These are phyloP conservation scores for Pseudozyma pruni DNA, from an alignment of 1,284 basidiomycete genomes.

Conservation along the genomic window DNA sequence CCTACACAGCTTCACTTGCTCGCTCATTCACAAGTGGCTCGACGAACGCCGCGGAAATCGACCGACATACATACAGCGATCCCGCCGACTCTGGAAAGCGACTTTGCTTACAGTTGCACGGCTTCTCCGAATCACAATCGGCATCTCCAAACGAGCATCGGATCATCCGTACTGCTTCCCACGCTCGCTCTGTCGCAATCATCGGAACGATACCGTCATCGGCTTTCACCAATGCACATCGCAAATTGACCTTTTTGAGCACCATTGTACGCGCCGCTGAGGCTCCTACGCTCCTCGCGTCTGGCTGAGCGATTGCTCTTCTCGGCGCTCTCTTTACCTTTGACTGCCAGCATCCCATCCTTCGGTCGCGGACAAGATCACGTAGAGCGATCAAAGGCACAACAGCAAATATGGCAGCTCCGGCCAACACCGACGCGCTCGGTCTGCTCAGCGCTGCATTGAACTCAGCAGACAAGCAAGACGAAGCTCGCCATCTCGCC, in stretches of 20 bases:
- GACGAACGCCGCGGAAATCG: too few species aligned
- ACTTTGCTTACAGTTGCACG: too few species aligned
- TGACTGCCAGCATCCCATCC: too few species aligned
- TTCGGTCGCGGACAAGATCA: too few species aligned
- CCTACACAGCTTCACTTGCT: neutral
- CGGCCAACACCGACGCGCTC: constrained; percentile 51
- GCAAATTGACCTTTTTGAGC: neutral
- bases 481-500: constrained; percentile 43
- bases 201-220: neutral
- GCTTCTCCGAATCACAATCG: too few species aligned
- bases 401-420: constrained; percentile 36
- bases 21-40: neutral
- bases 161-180: neutral
- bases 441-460: constrained; percentile 57
- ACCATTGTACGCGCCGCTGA: too few species aligned
- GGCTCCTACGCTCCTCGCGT: too few species aligned
- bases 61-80: too few species aligned
- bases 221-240: constrained; percentile 8
- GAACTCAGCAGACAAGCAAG: constrained; percentile 37
- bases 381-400: neutral
- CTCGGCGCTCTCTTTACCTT: neutral
- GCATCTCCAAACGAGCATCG: too few species aligned
- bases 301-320: neutral
- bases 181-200: neutral
- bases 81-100: too few species aligned